phyloP scores from a whole-genome alignment of 352 stramenopile species.

The Thraustotheca clavata region DNA sequence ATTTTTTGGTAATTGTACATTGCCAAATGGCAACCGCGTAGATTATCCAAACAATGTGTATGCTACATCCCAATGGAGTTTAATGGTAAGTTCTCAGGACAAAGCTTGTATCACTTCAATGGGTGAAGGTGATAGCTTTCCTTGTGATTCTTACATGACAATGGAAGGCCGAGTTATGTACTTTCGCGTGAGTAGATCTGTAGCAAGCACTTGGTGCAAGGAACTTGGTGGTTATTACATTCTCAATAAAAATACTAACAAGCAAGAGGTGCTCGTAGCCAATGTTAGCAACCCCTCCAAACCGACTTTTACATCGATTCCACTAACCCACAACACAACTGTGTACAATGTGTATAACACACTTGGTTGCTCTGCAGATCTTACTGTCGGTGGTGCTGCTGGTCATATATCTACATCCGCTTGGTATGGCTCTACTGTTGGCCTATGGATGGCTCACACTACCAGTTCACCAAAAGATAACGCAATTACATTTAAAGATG shows the following conservation, averaged over 20 bases:
- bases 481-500: not conserved
- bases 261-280: slow-evolving; percentile 13
- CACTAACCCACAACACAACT: not conserved
- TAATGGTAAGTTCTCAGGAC: not conserved
- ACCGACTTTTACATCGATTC: not conserved
- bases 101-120: not conserved
- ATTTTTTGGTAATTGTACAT: slow-evolving; percentile 16
- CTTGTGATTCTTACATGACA: not conserved
- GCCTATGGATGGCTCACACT: not conserved
- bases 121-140: slow-evolving; percentile 11
- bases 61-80: not conserved
- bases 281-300: not conserved
- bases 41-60: not conserved
- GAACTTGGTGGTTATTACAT: slow-evolving; percentile 11
- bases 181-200: slow-evolving; percentile 5
- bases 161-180: not conserved
- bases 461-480: not conserved
- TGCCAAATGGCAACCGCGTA: not conserved
- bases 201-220: slow-evolving; percentile 8
- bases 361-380: not conserved
- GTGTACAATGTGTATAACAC: not conserved
- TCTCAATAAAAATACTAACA: not conserved
- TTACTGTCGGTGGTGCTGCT: not conserved
- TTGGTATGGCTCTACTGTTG: slow-evolving; percentile 1
- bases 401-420: slow-evolving; percentile 3